Evolutionary conservation across 2,329 filamentous ascomycete species (phyloP), one percentile per base, ranked within the genome.

Genomic region (Sporothrix variecibatus): DNA sequence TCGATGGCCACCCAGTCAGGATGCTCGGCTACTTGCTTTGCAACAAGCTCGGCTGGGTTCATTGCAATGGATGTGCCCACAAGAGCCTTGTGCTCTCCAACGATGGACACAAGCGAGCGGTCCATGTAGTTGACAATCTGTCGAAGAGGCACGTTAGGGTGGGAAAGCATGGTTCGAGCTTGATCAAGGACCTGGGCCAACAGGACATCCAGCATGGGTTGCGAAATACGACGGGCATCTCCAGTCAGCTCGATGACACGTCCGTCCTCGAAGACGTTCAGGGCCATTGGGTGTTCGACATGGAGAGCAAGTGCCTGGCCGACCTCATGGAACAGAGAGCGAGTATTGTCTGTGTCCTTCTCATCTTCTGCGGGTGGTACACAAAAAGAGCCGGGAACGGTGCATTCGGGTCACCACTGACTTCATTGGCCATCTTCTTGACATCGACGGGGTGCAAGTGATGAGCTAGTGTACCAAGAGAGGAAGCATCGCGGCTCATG

Each of bases 1-100:
- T 92, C 89, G 12, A 91, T 84, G 0, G 90, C 90, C 43, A 84
- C 79, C 73, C 84, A 86, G 5, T 87, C 79, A 1, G 90, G 88
- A 70, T 83, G 78, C 4, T 82, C 76, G 7, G 69, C 23, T 2
- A 87, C 86, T 43, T 85, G 85, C 1, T 80, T 74, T 78, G 91
- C 87, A 4, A 79, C 60, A 17, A 71, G 69, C 1, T 75, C 72
- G 0, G 78, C 74, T 31, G 82, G 82, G 46, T 78, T 78, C 5
- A 72, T 69, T 15, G 72, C 74, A 38, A 77, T 74, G 0, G 75
- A 77, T 2, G 38, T 38, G 28, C 46, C 67, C 8, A 53, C 67
- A 20, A 53, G 46, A 1, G 23, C 8, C 17, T 6, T 8, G 1
- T 49, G 46, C 9, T 51, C 28, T 2, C 67, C 67, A 3, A 53